Base-by-base conservation (phyloP, 2,329 filamentous ascomycete species). In the Diaporthe batatas region DNA sequence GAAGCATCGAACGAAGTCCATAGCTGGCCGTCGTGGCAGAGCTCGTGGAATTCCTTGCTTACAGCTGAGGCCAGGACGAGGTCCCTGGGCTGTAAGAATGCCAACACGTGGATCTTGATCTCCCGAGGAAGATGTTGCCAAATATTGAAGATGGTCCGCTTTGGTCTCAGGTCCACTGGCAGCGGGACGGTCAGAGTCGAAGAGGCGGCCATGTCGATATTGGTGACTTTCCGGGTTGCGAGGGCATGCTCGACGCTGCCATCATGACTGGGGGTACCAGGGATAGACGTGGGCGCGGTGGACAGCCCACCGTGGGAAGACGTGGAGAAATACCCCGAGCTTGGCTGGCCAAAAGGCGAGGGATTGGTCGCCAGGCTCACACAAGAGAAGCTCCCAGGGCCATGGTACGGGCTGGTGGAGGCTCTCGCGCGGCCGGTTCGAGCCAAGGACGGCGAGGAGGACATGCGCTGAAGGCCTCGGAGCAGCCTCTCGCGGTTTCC, bases 1-100 rank as follows among this genome's bases (percentile, higher is more conserved):
- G 94, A 92, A 2, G 94, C 91, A 80, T 98, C 95, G 64, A 98
- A 88, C 54, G 89, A 90, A 4, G 91, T 91, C 96, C 96, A 99
- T 21, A 98, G 84, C 83, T 99, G 96, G 2, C 96, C 96, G 81
- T 99, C 96, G 78, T 96, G 98, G 83, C 96, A 98, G 82, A 94
- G 91, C 62, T 88, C 87, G 81, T 97, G 87, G 86, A 96, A 98
- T 7, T 88, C 83, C 81, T 91, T 94, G 79, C 91, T 96, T 25
- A 96, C 93, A 23, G 90, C 85, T 0, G 96, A 97, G 71, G 90
- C 89, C 73, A 91, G 89, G 14, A 98, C 91, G 44, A 98, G 89
- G 80, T 98, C 92, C 79, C 91, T 94, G 0, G 95, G 95, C 36
- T 87, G 86, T 25, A 98, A 86, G 77, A 92, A 94, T 6, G 90